phyloP scores from a whole-genome alignment of 2,329 filamentous ascomycete genomes.

The Claviceps spartinae region DNA sequence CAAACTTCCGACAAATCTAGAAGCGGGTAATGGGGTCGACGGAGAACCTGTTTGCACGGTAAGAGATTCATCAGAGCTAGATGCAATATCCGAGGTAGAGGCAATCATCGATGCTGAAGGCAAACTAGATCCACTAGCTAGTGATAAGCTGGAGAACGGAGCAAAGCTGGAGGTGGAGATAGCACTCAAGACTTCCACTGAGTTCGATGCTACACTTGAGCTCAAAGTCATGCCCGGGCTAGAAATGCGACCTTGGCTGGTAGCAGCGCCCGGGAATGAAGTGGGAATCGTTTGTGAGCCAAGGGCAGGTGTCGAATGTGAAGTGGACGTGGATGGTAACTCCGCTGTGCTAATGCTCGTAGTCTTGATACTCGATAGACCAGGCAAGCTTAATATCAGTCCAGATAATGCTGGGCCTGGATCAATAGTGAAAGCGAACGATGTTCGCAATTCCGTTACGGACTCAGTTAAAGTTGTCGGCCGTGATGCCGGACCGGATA shows the following conservation, averaged over 20 bases:
- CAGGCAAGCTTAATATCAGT: too few species aligned
- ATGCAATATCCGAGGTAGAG: neutral
- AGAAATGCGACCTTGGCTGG: neutral
- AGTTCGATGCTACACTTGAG: neutral
- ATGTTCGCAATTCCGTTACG: too few species aligned
- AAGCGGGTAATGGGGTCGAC: too few species aligned
- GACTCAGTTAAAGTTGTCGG: too few species aligned
- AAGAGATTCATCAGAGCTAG: too few species aligned
- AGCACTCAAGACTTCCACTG: neutral
- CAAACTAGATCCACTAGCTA: neutral
- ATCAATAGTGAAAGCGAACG: too few species aligned
- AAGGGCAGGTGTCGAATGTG: neutral
- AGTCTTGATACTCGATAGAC: too few species aligned
- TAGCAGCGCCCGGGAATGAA: neutral
- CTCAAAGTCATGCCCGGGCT: neutral
- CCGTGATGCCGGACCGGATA: neutral
- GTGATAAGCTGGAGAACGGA: neutral
- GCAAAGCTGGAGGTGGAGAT: neutral
- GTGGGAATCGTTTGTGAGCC: neutral
- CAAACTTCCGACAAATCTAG: too few species aligned
- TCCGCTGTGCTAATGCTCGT: too few species aligned
- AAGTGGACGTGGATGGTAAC: neutral
- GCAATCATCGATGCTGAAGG: neutral
- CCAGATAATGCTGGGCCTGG: too few species aligned
- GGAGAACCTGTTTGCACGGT: too few species aligned